phyloP scores from a whole-genome alignment of 2,329 filamentous ascomycete species.

The Aspergillus sp. region DNA sequence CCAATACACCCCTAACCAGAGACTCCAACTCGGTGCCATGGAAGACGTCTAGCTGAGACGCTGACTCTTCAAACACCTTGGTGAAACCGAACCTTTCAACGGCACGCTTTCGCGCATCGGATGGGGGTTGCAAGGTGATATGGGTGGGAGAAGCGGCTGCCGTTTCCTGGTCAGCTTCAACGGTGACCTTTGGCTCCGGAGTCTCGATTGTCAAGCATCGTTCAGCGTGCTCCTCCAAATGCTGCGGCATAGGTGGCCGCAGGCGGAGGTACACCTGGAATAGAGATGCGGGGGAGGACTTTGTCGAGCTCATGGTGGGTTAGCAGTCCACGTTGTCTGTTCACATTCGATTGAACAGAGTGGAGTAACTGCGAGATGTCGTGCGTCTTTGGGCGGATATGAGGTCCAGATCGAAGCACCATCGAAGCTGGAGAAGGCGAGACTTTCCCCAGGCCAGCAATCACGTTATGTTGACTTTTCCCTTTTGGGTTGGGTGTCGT shows the following conservation, averaged over 20 bases:
- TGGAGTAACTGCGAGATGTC: background rate
- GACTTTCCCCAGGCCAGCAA: background rate
- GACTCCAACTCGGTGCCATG: conserved; percentile 72
- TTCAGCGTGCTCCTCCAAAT: conserved; percentile 48
- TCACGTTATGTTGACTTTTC: conserved; percentile 17
- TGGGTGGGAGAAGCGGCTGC: conserved; percentile 57
- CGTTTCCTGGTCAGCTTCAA: conserved; percentile 34
- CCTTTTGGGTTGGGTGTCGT: conserved; percentile 9
- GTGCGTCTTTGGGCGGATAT: background rate
- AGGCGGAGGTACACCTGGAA: conserved; percentile 92
- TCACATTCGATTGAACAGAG: conserved; percentile 4
- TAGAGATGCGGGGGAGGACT: conserved; percentile 59
- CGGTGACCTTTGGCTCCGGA: conserved; percentile 39
- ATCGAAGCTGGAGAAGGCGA: conserved; percentile 8
- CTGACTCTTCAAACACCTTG: conserved; percentile 83
- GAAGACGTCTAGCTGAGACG: conserved; percentile 84
- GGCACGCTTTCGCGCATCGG: conserved; percentile 78
- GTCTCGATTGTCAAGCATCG: conserved; percentile 79
- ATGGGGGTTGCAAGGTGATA: conserved; percentile 76
- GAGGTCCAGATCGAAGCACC: background rate
- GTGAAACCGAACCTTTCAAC: conserved; percentile 96
- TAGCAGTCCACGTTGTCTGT: conserved; percentile 6
- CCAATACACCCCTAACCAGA: conserved; percentile 78
- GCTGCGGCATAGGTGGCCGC: conserved; percentile 60
- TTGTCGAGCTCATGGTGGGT: conserved; percentile 45